Conservation (phyloP, 2,329 filamentous ascomycete species). For the Ophiosphaerella herpotricha region DNA sequence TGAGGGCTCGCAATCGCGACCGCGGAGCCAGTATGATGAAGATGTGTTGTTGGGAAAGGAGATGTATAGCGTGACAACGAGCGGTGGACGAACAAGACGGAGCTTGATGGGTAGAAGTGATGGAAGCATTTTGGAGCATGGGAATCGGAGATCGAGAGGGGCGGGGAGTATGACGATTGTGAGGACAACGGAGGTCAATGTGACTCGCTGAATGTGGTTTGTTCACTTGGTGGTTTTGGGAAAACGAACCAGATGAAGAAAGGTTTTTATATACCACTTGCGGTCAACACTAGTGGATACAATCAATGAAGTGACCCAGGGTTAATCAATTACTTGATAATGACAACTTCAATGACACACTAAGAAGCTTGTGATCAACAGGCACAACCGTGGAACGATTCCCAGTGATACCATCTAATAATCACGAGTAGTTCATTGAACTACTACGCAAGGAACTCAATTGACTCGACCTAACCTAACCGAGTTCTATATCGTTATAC, state of each 20-base stretch:
- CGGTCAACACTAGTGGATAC: no score
- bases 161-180: conserved; percentile 19
- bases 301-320: no score
- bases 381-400: no score
- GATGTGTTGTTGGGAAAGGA: conserved; percentile 17
- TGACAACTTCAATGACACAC: no score
- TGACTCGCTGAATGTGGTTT: conserved; percentile 7
- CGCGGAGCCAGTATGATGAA: conserved; percentile 14
- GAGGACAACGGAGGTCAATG: conserved; percentile 24
- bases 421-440: no score
- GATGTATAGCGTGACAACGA: conserved; percentile 9
- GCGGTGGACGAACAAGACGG: conserved; percentile 5
- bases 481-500: no score
- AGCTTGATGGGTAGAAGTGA: conserved; percentile 12
- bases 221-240: not conserved
- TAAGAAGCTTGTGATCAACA: no score
- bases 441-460: no score
- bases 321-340: no score
- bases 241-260: not conserved
- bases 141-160: conserved; percentile 2
- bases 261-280: not conserved
- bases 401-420: no score
- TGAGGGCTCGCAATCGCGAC: conserved; percentile 5
- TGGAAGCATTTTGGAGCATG: conserved; percentile 15
- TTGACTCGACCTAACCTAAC: no score